Base-by-base conservation (phyloP, 768 basidiomycete genomes). In the Mycena vulgaris region DNA sequence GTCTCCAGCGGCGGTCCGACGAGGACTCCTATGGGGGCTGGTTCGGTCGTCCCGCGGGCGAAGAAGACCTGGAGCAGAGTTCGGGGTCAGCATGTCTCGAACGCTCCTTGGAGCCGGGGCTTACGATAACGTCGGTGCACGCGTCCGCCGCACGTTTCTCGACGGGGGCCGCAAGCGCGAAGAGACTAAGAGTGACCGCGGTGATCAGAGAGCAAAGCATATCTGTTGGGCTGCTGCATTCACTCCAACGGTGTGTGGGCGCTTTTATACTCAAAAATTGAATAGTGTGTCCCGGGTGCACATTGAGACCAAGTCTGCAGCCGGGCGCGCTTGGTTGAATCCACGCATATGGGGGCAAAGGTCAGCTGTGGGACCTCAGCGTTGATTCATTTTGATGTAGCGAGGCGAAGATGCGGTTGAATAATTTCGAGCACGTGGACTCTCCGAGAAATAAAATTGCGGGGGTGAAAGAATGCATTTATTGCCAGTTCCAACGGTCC, bases 1-100 rank as follows among this genome's bases (percentile, higher is more conserved):
- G 75, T 17, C 45, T 76, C 63, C 75, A 85, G 79, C 21, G 78
- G 80, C 17, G 83, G 83, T 5, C 84, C 84, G 17, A 85, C 83
- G 47, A 83, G 68, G 9, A 73, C 70, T 11, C 83, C 83, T 31
- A 84, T 78, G 8, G 80, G 80, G 11, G 77, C 75, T 14, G 72
- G 7, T 58, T 84, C 83, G 5, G 63, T 69, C 0, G 83, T 84
- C 2, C 84, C 83, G 17, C 83, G 79, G 42, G 83, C 83, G 52
- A 83, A 83, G 60, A 82, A 74, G 19, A 83, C 81, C 66, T 67
- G 25, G 3, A 27, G 45, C 8, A 25, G 9, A 14, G 21, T 17
- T 13, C 45, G 60, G 7, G 17, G 30, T 42, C 10, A 10, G 4
- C 21, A 40, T 40, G 21, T 25, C 1, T 17, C 16, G n/a, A 4